These are phyloP conservation scores for Scleroderma bovista DNA, from an alignment of 768 basidiomycete genomes.

Conservation along the genomic window DNA sequence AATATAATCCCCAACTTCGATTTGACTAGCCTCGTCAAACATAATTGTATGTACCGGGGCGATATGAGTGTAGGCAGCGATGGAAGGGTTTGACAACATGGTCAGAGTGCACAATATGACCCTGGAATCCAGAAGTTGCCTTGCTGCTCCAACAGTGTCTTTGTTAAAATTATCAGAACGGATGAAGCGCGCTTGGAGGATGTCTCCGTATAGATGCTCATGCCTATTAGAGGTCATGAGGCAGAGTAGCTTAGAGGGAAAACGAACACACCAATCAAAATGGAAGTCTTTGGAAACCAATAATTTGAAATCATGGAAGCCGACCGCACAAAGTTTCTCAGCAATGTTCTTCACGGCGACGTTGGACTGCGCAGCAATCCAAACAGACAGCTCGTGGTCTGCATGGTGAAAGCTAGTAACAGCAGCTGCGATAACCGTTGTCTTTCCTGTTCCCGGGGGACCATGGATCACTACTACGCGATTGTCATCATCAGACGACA, in stretches of 20 bases:
- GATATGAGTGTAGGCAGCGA: conserved; percentile 14
- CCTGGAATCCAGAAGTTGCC: conserved; percentile 23
- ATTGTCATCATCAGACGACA: conserved; percentile 18
- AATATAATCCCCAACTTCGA: conserved; percentile 37
- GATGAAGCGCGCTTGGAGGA: conserved; percentile 31
- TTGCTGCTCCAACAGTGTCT: conserved; percentile 10
- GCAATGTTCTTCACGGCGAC: conserved; percentile 52
- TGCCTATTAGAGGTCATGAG: conserved; percentile 32
- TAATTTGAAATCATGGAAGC: conserved; percentile 32
- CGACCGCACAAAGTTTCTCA: conserved; percentile 34
- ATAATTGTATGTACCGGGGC: conserved; percentile 35
- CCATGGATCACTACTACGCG: conserved; percentile 28
- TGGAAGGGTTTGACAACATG: conserved; percentile 34
- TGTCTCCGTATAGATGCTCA: conserved; percentile 40
- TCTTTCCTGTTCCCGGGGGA: conserved; percentile 42
- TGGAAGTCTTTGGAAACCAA: conserved; percentile 45
- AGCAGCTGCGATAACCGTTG: conserved; percentile 36
- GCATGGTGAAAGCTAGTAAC: conserved; percentile 19
- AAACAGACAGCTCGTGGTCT: conserved; percentile 19
- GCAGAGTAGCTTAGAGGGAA: neutral
- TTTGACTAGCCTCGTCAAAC: conserved; percentile 46
- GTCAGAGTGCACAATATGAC: conserved; percentile 44
- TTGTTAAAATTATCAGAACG: conserved; percentile 28
- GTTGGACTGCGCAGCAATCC: conserved; percentile 45
- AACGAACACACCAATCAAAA: conserved; percentile 35